Conservation (phyloP, 1,284 basidiomycete genomes). For the Trichosporon sp. region DNA sequence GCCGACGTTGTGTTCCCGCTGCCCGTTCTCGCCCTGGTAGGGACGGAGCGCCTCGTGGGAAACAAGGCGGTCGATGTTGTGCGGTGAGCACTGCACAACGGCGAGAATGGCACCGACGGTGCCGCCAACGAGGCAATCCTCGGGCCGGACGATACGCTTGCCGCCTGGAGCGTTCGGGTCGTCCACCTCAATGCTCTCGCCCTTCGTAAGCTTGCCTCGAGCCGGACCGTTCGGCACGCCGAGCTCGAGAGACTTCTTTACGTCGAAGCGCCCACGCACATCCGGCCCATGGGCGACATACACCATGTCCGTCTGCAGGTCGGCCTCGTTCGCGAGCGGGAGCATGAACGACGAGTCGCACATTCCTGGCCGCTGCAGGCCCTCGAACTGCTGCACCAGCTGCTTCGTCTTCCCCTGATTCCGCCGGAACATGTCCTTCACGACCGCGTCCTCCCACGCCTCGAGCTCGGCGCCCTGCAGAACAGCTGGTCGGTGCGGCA, state of each 20-base stretch:
- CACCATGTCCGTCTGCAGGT: conserved; percentile 43
- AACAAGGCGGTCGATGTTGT: conserved; percentile 49
- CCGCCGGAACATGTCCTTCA: conserved; percentile 30
- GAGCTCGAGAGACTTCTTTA: conserved; percentile 60
- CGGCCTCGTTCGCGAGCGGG: conserved; percentile 26
- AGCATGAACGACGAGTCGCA: conserved; percentile 26
- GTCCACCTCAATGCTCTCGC: conserved; percentile 50
- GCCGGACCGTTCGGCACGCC: conserved; percentile 62
- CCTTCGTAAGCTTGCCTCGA: conserved; percentile 49
- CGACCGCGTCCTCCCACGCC: conserved; percentile 13
- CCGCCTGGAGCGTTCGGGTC: conserved; percentile 53
- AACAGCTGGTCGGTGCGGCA: conserved; percentile 1
- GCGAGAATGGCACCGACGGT: conserved; percentile 40
- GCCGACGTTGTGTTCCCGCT: conserved; percentile 49
- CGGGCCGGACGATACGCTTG: conserved; percentile 52
- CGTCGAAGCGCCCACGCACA: conserved; percentile 82
- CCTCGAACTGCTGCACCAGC: neutral
- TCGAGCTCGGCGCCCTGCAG: neutral
- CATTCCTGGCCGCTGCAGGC: conserved; percentile 3
- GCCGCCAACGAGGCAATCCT: conserved; percentile 47
- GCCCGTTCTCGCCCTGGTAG: conserved; percentile 38
- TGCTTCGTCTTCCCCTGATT: neutral
- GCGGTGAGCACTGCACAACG: conserved; percentile 36
- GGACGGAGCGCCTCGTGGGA: conserved; percentile 54
- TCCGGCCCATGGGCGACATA: conserved; percentile 75